Conservation (phyloP, 257 asterid genomes). For the Misopates orontium region DNA sequence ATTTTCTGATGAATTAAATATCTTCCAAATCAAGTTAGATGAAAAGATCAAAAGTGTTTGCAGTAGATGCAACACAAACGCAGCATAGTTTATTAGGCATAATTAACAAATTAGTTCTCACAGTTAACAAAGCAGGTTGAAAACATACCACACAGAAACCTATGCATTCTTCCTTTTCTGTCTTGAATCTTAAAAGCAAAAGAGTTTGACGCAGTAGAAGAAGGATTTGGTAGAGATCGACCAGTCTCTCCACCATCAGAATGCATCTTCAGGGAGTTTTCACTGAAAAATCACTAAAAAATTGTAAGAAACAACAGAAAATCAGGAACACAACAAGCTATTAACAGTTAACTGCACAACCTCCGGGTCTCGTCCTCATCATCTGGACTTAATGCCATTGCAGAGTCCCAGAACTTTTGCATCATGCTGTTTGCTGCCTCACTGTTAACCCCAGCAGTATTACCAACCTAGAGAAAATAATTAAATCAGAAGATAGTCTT, state of each 20-base stretch:
- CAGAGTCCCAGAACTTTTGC: conserved; percentile 98
- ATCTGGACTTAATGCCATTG: conserved; percentile 77
- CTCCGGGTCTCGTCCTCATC: conserved; percentile 84
- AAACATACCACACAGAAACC: conserved; percentile 78
- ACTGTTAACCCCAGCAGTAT: conserved; percentile 56
- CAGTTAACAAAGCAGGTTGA: background rate
- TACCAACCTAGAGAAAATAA: conserved; percentile 65
- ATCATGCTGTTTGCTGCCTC: conserved; percentile 82
- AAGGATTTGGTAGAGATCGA: conserved; percentile 47
- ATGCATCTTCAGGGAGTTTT: conserved; percentile 67
- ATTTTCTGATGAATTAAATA: too few relatives aligned
- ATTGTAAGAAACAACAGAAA: conserved; percentile 23
- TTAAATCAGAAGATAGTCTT: conserved; percentile 5
- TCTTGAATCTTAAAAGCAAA: conserved; percentile 94
- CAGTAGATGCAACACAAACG: background rate
- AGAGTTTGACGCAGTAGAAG: conserved; percentile 47
- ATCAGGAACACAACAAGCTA: background rate
- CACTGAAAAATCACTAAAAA: conserved; percentile 50
- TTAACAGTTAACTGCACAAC: conserved; percentile 38
- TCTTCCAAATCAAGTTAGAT: background rate
- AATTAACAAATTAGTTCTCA: background rate
- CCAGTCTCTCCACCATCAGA: conserved; percentile 84
- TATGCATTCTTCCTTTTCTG: conserved; percentile 81
- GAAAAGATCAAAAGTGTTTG: background rate
- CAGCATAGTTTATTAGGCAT: background rate